Evolutionary conservation across 768 basidiomycete genomes (phyloP), one percentile per base, ranked within the genome.

Genomic region (Pilatotrama ljubarskyi): DNA sequence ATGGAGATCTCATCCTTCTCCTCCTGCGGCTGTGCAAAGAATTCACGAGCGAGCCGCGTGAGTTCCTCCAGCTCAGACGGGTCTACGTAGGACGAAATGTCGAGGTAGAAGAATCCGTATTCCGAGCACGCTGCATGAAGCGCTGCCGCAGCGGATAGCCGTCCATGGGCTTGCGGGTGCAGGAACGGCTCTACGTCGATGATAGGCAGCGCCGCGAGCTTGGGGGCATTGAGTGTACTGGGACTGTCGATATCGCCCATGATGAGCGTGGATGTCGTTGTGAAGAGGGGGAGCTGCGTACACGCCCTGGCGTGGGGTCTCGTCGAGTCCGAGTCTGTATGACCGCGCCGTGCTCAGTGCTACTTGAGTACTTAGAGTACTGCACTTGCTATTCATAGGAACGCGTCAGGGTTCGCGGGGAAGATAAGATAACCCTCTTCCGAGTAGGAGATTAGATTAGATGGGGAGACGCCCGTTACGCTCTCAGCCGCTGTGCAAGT

Each of bases 21-120:
- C 14, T 69, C 72, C 56, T 89, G 83, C 0, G 90, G 85, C 15
- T 86, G 72, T 17, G 71, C 65, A 66, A 95, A 95, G 77, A 96
- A 96, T 51, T 83, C 75, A 24, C 84, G 78, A 1, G 85, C 93
- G 2, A 93, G 77, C 8, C 74, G 74, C 0, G 83, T 72, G 7
- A 95, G 81, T 62, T 88, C 84, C 42, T 86, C 84, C 10, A 87
- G 80, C 65, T 93, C 88, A 0, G 76, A 68, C 0, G 74, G 74
- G 36, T 85, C 76, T 14, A 87, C 73, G 64, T 78, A 90, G 3
- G 79, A 74, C 2, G 84, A 82, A 44, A 93, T 76, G 61, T 93
- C 83, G 46, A 95, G 78, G 73, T 95, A 96, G 76, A 96, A 95
- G 80, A 96, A 96, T 0, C 94, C 94, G 55, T 84, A 91, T 54